Evolutionary conservation across 768 basidiomycete genomes (phyloP), one percentile per base, ranked within the genome.

Genomic region (Phylloporus sp.): DNA sequence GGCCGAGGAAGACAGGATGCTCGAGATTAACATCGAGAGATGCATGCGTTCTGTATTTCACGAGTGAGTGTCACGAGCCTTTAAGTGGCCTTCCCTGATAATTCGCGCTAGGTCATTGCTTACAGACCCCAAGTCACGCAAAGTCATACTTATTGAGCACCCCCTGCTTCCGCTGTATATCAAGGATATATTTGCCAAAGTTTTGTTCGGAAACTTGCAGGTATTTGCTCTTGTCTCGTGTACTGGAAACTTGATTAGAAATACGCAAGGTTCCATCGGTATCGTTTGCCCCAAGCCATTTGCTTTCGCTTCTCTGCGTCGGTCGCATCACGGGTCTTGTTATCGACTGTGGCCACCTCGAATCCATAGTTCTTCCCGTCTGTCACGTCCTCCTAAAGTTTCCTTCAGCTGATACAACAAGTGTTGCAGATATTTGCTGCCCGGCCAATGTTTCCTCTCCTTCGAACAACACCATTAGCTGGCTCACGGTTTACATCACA

Each of bases 301-400:
- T 98, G 0, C 78, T 97, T 15, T 80, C 92, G 4, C 71, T 98
- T 13, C 74, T 96, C 50, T 83, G 92, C 3, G 81, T 83, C 7
- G 96, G 96, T 10, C 75, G 90, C 48, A 86, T 93, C 54, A 94
- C 93, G 2, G 96, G 95, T 6, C 78, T 99, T 13, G 95, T 98
- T 1, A 70, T 98, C 3, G 96, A 99, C 61, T 85, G 84, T 54
- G 96, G 96, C 1, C 84, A 95, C 63, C 75, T 95, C 4, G 96
- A 98, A 64, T 89, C 92, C 0, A 85, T 84, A 5, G 81, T 82
- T 5, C 74, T 97, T 18, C 93, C 96, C 1, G 95, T 95, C 56
- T 44, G 87, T 69, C 9, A 20, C 6, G 11, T 45, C 14, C 31
- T 37, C 6, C 24, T 29, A 10, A 27, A n/a, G 23, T 5, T 18